Conservation (phyloP, 352 stramenopile genomes). For the Ophiocytium majus region DNA sequence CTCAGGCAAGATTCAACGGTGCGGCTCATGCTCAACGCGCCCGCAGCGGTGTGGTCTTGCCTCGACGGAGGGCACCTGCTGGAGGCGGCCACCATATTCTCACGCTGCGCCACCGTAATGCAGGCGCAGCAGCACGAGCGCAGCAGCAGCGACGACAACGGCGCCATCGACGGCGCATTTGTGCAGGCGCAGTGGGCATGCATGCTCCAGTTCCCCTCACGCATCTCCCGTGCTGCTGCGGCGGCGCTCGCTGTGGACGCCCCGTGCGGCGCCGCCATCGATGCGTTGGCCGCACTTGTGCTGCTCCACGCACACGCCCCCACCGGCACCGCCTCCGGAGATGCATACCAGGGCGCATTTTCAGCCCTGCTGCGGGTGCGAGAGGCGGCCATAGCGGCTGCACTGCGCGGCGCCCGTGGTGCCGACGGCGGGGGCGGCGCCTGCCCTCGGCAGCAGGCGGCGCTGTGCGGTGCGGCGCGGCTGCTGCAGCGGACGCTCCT, state of each 20-base stretch:
- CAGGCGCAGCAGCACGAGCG: not conserved
- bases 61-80: conserved; percentile 41
- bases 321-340: not conserved
- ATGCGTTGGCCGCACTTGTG: conserved; percentile 35
- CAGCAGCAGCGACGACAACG: not conserved
- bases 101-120: conserved; percentile 38
- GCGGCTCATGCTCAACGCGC: conserved; percentile 51
- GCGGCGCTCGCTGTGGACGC: conserved; percentile 20
- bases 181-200: conserved; percentile 44
- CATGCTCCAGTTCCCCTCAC: conserved; percentile 47
- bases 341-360: not conserved
- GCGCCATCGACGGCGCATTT: conserved; percentile 35
- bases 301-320: conserved; percentile 25
- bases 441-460: not conserved
- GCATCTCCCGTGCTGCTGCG: conserved; percentile 31
- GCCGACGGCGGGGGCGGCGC: not conserved
- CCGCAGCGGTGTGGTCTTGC: conserved; percentile 46
- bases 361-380: not conserved
- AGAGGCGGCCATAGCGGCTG: not conserved
- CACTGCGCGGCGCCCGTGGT: not conserved
- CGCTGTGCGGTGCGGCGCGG: conserved; percentile 21
- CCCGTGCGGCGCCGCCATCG: conserved; percentile 22
- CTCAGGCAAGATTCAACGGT: conserved; percentile 16
- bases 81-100: conserved; percentile 42
- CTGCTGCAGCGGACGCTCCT: conserved; percentile 37